phyloP scores from a whole-genome alignment of 2,329 filamentous ascomycete species.

The Dactylellina haptotyla region DNA sequence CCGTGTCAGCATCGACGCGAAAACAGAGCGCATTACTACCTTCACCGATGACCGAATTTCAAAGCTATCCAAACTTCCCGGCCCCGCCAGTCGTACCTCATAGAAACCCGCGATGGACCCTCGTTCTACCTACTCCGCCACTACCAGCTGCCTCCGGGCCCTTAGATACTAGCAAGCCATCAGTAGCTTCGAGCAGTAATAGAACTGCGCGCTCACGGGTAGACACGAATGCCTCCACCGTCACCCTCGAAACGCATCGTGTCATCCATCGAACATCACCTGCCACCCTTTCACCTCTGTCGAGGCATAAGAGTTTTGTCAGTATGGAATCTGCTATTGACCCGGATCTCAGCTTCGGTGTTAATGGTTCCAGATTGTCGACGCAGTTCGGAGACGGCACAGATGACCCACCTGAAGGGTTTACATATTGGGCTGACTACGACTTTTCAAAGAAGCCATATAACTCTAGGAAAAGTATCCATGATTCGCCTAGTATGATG shows the following conservation, averaged over 20 bases:
- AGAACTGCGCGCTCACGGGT: constrained; percentile 14
- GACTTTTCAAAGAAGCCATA: constrained; percentile 14
- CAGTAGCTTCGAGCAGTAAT: background rate
- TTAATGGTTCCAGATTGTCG: constrained; percentile 37
- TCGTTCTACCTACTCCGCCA: background rate
- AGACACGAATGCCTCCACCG: background rate
- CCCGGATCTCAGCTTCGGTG: constrained; percentile 41
- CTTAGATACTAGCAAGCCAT: background rate
- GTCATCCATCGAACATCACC: constrained; percentile 22
- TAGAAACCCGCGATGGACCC: too few species aligned
- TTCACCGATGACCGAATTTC: constrained; percentile 38
- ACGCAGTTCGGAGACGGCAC: constrained; percentile 18
- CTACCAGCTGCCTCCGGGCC: background rate
- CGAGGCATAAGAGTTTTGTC: constrained; percentile 42
- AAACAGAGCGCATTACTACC: constrained; percentile 39
- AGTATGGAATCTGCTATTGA: constrained; percentile 50
- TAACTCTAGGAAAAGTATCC: constrained; percentile 22
- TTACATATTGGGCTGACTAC: constrained; percentile 38
- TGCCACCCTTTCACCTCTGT: constrained; percentile 17
- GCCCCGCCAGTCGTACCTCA: background rate
- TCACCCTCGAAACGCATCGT: constrained; percentile 19
- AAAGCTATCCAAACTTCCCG: constrained; percentile 11
- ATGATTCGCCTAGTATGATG: constrained; percentile 23
- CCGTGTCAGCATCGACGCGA: constrained; percentile 14
- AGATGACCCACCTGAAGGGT: constrained; percentile 13